phyloP scores from a whole-genome alignment of 371 early-diverging fungal genomes.

The Mortierella sp. region DNA sequence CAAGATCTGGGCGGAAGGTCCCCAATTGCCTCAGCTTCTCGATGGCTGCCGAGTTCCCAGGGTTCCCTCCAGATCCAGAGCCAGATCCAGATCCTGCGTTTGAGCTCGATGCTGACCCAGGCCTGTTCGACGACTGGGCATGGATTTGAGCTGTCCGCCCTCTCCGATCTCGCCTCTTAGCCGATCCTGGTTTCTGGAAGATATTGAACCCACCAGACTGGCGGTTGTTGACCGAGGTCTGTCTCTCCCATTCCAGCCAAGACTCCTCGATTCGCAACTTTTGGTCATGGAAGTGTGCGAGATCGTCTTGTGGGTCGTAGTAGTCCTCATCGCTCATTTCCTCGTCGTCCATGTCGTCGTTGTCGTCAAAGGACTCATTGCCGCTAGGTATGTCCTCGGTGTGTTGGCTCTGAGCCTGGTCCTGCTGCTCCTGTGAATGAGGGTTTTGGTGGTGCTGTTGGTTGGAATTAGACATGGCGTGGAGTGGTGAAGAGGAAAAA shows the following conservation, averaged over 20 bases:
- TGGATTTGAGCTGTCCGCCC: constrained; percentile 13
- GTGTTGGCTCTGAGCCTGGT: background rate
- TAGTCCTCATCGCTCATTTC: constrained; percentile 31
- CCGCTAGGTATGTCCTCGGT: background rate
- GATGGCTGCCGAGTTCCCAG: constrained; percentile 6
- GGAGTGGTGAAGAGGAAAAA: background rate
- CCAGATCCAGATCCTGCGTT: constrained; percentile 31
- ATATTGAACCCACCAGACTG: constrained; percentile 20
- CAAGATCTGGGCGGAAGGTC: constrained; percentile 36
- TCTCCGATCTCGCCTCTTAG: constrained; percentile 35
- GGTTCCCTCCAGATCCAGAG: constrained; percentile 18
- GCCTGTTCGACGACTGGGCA: constrained; percentile 11
- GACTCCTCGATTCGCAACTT: constrained; percentile 51
- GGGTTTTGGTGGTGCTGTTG: background rate
- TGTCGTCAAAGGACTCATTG: constrained; percentile 10
- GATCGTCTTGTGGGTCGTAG: constrained; percentile 50
- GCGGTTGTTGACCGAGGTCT: constrained; percentile 31
- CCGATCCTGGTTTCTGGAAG: constrained; percentile 43
- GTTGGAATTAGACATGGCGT: constrained; percentile 2
- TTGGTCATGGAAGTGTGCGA: constrained; percentile 37
- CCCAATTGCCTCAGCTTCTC: constrained; percentile 33
- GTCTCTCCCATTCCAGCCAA: constrained; percentile 56
- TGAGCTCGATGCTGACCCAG: constrained; percentile 7
- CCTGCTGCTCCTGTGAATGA: constrained; percentile 9
- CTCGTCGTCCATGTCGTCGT: constrained; percentile 22